These are phyloP conservation scores for Irpex sp. DNA, from an alignment of 1,284 basidiomycete genomes.

Conservation along the genomic window DNA sequence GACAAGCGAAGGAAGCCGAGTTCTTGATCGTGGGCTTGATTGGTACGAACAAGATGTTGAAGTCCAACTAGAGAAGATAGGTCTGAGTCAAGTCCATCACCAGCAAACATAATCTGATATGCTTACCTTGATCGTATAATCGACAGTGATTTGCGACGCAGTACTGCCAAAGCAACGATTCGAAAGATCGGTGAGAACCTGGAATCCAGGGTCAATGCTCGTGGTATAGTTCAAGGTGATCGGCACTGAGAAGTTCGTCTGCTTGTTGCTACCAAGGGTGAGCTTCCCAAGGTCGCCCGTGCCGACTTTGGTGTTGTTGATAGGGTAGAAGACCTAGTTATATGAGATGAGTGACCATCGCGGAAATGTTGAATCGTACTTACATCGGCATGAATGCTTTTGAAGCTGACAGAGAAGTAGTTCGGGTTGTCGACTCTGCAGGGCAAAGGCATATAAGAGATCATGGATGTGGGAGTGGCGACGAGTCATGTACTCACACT, in stretches of 20 bases:
- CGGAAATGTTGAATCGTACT: conserved; percentile 9
- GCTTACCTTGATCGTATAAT: conserved; percentile 67
- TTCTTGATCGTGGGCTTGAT: conserved; percentile 70
- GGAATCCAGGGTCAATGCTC: conserved; percentile 51
- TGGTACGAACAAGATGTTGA: conserved; percentile 64
- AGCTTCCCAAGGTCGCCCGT: conserved; percentile 60
- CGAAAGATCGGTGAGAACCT: conserved; percentile 64
- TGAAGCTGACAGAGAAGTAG: conserved; percentile 76
- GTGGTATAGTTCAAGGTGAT: conserved; percentile 73
- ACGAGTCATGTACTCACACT: conserved; percentile 12
- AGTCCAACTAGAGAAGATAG: conserved; percentile 43
- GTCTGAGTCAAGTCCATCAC: conserved; percentile 12
- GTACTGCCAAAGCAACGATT: conserved; percentile 65
- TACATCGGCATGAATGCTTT: conserved; percentile 65
- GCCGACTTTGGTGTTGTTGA: conserved; percentile 68
- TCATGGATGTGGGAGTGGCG: not conserved
- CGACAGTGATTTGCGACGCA: conserved; percentile 51
- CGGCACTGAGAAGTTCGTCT: conserved; percentile 81
- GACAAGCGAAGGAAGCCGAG: conserved; percentile 67
- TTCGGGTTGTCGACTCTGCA: conserved; percentile 82
- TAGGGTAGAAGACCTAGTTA: conserved; percentile 70
- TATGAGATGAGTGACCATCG: conserved; percentile 2
- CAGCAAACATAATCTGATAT: not conserved
- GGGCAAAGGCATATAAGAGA: not conserved
- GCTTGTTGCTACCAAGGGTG: conserved; percentile 59